Base-by-base conservation (phyloP, 345 rosid species). In the Populus euphratica region DNA sequence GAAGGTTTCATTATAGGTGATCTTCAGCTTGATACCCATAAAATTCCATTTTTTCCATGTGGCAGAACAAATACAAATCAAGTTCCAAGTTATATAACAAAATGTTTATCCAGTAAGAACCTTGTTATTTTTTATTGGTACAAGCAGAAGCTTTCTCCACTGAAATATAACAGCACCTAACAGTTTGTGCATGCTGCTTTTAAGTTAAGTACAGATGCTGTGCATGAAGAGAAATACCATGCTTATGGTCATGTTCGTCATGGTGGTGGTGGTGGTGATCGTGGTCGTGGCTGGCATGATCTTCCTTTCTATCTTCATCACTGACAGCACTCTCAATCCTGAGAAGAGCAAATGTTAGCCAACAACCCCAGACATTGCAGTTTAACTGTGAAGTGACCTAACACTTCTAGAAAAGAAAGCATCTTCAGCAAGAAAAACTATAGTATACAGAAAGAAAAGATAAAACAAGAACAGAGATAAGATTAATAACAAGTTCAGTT, bases 281-380 rank as follows among this genome's bases (percentile, higher is more conserved):
- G 70, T 88, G 92, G 54, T 76, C 80, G 66, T 88, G 88, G 59
- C 75, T 70, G 27, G 72, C 80, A 79, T 86, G 90, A 68, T 87
- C 92, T 69, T 87, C 88, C 84, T 87, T 88, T 68, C 86, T 82
- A 39, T 52, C 86, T 33, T 89, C 93, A 54, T 85, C 86, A 80
- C 75, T 85, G 50, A 95, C 91, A 69, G 91, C 81, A 87, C 91
- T 91, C 86, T 90, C 99, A 69, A 93, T 95, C 88, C 99, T 95
- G 87, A 18, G 50, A 86, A 74, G 68, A 69, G 72, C 25, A 69
- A 70, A 69, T 13, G 66, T 81, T 70, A 80, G 70, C 12, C 74
- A 64, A 67, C 12, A 75, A 49, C 25, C 73, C 41, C 69, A 82
- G 59, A 6, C 17, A 39, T 35, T 49, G 41, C 41, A 27, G 41